Percentiles rank a stretch among this genome's conserved stretches.
phyloP scores from a whole-genome alignment of 2,329 filamentous ascomycete genomes.

The Leptographium lundbergii region DNA sequence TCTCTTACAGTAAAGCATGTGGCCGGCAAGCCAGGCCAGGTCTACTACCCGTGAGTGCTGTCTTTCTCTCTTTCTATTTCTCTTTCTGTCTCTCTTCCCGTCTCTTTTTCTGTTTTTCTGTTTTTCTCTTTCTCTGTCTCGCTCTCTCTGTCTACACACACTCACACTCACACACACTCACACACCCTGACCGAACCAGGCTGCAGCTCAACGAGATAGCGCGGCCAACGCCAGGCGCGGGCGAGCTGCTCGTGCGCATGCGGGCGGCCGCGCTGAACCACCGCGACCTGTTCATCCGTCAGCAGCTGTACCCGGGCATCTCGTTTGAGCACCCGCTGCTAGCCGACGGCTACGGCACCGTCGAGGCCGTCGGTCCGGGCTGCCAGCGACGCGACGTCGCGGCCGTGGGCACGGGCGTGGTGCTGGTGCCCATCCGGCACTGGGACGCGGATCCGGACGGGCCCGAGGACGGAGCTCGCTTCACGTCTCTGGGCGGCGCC shows the following conservation, averaged over 20 bases:
- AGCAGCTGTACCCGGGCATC: slow-evolving; percentile 78
- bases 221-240: slow-evolving; percentile 48
- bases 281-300: slow-evolving; percentile 87
- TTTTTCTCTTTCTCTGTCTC: background rate
- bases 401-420: slow-evolving; percentile 52
- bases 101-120: background rate
- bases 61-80: background rate
- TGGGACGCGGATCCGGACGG: slow-evolving; percentile 63
- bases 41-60: slow-evolving; percentile 63
- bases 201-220: slow-evolving; percentile 49
- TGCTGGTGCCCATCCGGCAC: slow-evolving; percentile 65
- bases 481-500: slow-evolving; percentile 58
- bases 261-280: slow-evolving; percentile 81
- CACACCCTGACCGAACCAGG: slow-evolving; percentile 19
- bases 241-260: slow-evolving; percentile 63
- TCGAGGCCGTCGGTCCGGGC: slow-evolving; percentile 49
- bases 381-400: slow-evolving; percentile 23
- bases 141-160: slow-evolving; percentile 3
- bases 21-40: slow-evolving; percentile 66
- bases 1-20: slow-evolving; percentile 54
- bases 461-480: slow-evolving; percentile 50
- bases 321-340: slow-evolving; percentile 69
- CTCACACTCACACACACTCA: too few species aligned
- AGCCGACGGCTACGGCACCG: slow-evolving; percentile 68
- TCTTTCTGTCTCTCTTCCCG: too few species aligned